Evolutionary conservation across 1,284 basidiomycete species (phyloP), one percentile per base, ranked within the genome.

Genomic region (Austropuccinia psidii): DNA sequence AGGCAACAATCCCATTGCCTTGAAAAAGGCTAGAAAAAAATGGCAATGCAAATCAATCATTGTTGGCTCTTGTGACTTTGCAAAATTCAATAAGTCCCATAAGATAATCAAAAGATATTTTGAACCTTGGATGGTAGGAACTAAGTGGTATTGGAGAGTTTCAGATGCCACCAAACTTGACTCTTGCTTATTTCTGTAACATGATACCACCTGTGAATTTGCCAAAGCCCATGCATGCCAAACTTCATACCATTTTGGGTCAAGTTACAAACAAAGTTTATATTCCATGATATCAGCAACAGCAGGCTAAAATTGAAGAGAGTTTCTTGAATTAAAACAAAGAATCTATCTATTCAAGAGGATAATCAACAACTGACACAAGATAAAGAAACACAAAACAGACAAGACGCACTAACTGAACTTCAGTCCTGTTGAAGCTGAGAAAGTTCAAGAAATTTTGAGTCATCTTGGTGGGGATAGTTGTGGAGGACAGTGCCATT

Each of bases 361-460:
- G 24, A 17, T 19, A 4, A 2, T 39, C 49, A 27, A 39, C 52
- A 62, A 31, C 49, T n/a, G n/a, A n/a, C 52, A 11, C 73, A 39
- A 27, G 9, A 3, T 17, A 45, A 27, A 11, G 50, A 11, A 49
- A 49, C 45, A 49, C 45, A 21, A 49, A 49, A 49, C 19, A 49
- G 45, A 19, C 45, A n/a, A n/a, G n/a, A 13, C 24, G 13, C 24
- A 57, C 24, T 37, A 27, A n/a, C n/a, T n/a, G n/a, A n/a, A 21
- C 96, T 81, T 98, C 95, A 78, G 97, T 95, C 81, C 98, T 96
- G 91, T 98, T 96, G 81, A 98, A 98, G 81, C 98, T 96, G 9
- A 93, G 93, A n/a, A 98, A 85, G 80, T 94, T 94, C 75, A 99
- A 86, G 31, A 98, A 84, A 55, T 91, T 87, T 80, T 96, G 91